These are phyloP conservation scores for Helianthus tuberosus DNA, from an alignment of 129 eudicot genomes.

Conservation along the genomic window DNA sequence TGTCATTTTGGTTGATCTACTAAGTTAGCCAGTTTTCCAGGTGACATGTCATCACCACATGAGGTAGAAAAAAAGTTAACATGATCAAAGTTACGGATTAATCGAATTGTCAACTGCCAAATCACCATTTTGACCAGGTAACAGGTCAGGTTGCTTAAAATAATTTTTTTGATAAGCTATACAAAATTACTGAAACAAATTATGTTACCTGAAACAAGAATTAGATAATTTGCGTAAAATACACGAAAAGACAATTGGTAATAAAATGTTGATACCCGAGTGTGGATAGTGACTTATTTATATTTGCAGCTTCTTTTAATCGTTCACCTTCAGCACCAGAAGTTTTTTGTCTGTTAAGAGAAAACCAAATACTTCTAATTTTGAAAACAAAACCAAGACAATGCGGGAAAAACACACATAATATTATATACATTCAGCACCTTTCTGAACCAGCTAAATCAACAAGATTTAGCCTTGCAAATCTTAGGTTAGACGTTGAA, in stretches of 20 bases:
- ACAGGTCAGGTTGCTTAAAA: neutral
- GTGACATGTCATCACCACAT: neutral
- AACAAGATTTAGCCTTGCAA: constrained; percentile 87
- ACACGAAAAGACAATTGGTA: neutral
- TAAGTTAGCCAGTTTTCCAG: neutral
- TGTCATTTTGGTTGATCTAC: neutral
- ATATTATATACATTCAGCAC: constrained; percentile 25
- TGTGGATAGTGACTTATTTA: constrained; percentile 86
- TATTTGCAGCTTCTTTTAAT: constrained; percentile 87
- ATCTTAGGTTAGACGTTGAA: constrained; percentile 66
- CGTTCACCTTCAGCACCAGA: constrained; percentile 99
- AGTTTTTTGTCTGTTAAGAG: constrained; percentile 67
- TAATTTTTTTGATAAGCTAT: neutral
- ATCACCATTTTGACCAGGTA: neutral
- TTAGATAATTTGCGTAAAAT: neutral
- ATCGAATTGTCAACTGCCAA: neutral
- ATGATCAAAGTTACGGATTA: neutral
- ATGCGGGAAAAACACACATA: neutral
- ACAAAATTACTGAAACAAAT: neutral
- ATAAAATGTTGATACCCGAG: constrained; percentile 54
- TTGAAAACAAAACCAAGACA: neutral
- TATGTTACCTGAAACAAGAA: neutral
- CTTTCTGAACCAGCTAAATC: constrained; percentile 99
- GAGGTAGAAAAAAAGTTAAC: neutral
- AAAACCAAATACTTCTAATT: constrained; percentile 1